phyloP scores from a whole-genome alignment of 1,284 basidiomycete genomes.

The Lentinula novae-zelandiae region DNA sequence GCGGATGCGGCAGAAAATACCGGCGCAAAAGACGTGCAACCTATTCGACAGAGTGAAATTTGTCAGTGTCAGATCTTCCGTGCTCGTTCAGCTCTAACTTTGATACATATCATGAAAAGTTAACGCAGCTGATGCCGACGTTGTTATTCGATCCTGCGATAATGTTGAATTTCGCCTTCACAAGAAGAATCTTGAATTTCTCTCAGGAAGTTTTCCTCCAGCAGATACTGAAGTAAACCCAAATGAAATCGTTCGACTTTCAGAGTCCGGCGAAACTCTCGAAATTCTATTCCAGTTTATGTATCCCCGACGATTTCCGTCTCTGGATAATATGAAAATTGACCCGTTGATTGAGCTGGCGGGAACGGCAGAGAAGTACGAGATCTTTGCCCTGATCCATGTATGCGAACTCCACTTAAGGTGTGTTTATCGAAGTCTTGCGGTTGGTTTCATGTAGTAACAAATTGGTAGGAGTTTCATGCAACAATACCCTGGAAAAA shows the following conservation, averaged over 20 bases:
- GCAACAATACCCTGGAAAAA: neutral
- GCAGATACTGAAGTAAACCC: neutral
- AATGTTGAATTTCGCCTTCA: conserved; percentile 9
- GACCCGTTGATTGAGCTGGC: neutral
- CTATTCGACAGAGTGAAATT: neutral
- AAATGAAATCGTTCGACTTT: neutral
- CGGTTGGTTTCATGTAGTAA: neutral
- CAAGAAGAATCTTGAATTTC: conserved; percentile 3
- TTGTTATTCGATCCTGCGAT: conserved; percentile 6
- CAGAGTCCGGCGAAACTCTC: neutral
- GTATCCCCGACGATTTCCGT: conserved; percentile 3
- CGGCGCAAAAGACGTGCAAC: neutral
- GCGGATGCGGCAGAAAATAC: neutral
- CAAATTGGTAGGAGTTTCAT: neutral
- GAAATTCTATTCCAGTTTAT: conserved; percentile 10
- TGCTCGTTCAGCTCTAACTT: neutral
- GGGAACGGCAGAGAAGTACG: conserved; percentile 10
- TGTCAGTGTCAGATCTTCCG: neutral
- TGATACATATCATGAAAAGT: neutral
- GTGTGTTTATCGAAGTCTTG: neutral
- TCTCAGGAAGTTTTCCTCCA: conserved; percentile 4
- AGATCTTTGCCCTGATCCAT: neutral
- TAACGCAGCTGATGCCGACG: conserved; percentile 6
- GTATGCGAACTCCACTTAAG: neutral
- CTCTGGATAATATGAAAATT: neutral